Evolutionary conservation across 1,139 yeast genomes (phyloP), one percentile per base, ranked within the genome.

Genomic region (Torulaspora globosa): DNA sequence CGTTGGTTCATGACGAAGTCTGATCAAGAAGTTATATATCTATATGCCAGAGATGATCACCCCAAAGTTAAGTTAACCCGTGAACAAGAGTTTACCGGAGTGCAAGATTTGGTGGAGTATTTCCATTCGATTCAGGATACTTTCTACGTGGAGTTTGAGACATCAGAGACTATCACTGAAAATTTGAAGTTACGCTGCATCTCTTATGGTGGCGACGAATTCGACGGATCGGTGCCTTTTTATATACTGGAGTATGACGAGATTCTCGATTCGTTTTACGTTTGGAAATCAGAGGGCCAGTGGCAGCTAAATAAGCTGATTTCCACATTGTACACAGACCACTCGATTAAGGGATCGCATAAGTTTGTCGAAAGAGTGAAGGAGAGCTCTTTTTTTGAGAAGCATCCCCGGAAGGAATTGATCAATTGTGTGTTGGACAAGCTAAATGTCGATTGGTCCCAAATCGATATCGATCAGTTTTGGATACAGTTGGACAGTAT

Each of bases 241-340:
- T 61, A 51, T 36, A 50, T 62, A 19, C 39, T 62, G 9, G 65
- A 61, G 30, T 62, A 49, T 33, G 57, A 61, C 44, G 58, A 52
- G 27, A 50, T 43, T 6, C 39, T 51, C 24, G 47, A 52, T 11
- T 31, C 40, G 4, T 55, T 56, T 31, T 53, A 57, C 29, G 36
- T 61, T 27, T 60, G 65, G 65, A 58, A 51, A 39, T 51, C 62
- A 2, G 57, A 54, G 10, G 58, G 58, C 3, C 46, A 49, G n/a
- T 62, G 63, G 63, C 50, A 56, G 15, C 29, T 55, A 26, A 56
- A 55, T 36, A 44, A 44, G 10, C 45, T 58, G 1, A 49, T 59
- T 26, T 46, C 58, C 6, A 43, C 49, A 4, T 41, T 61, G 39
- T 54, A 49, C 35, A 43, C 46, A 19, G 44, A 41, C 40, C 36